Evolutionary conservation across 352 stramenopile species (phyloP).

Genomic region (Pythium phragmiticola): DNA sequence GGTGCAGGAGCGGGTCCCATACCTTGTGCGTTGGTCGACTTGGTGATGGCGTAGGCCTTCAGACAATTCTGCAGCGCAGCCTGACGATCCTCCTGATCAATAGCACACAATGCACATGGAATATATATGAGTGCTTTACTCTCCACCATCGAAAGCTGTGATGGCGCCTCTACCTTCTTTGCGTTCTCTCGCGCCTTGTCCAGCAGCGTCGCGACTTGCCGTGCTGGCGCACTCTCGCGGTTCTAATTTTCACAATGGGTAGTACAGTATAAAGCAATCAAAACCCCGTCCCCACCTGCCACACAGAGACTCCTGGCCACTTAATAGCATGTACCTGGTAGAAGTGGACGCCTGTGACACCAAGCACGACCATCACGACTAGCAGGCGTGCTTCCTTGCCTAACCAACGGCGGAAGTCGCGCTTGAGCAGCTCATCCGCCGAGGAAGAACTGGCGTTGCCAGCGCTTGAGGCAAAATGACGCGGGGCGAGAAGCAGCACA

Average conservation of each 20-base stretch:
- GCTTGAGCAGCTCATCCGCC: conserved; percentile 50
- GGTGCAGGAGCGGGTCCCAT: neutral
- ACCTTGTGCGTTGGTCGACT: conserved; percentile 68
- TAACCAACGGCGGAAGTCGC: conserved; percentile 64
- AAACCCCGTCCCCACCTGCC: neutral
- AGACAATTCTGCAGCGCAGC: conserved; percentile 65
- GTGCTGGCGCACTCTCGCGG: conserved; percentile 52
- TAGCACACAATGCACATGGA: neutral
- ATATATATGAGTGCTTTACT: neutral
- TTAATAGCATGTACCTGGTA: conserved; percentile 46
- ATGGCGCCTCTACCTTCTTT: conserved; percentile 31
- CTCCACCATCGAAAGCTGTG: neutral
- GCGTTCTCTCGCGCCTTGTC: conserved; percentile 49
- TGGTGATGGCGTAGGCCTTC: conserved; percentile 64
- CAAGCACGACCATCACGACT: conserved; percentile 39
- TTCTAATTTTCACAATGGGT: conserved; percentile 32
- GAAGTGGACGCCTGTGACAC: conserved; percentile 55
- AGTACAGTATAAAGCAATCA: neutral
- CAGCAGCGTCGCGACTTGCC: conserved; percentile 52
- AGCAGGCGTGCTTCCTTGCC: conserved; percentile 52
- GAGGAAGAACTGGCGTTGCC: conserved; percentile 5
- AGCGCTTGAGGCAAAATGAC: conserved; percentile 9
- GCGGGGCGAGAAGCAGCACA: neutral
- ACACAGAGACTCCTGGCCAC: neutral
- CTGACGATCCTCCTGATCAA: conserved; percentile 37